A percentile compares a stretch with the other conserved stretches of the same genome.
phyloP scores from a whole-genome alignment of 306 rosid genomes.

The Quercus ilex region DNA sequence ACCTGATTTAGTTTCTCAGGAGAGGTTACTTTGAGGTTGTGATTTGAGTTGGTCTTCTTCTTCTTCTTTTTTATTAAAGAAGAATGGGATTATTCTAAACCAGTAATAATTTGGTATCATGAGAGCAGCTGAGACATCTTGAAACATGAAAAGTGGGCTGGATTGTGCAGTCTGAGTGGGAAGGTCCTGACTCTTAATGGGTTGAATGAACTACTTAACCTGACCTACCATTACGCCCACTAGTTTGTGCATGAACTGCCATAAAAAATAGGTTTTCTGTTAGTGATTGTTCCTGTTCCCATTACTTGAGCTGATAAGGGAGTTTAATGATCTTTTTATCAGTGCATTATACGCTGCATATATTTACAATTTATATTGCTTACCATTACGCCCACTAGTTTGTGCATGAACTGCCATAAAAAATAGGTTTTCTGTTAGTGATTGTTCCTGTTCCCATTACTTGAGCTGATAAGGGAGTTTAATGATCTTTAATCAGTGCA shows the following conservation, averaged over 20 bases:
- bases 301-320: not conserved
- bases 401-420: not conserved
- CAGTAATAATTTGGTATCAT: not conserved
- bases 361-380: not conserved
- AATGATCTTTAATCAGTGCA: not conserved
- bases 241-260: not conserved
- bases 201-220: not conserved
- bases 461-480: not conserved
- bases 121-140: not conserved
- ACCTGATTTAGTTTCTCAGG: not conserved
- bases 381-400: not conserved
- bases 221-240: not conserved
- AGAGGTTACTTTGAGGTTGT: not conserved
- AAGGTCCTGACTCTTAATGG: not conserved
- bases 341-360: not conserved
- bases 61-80: not conserved
- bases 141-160: not conserved
- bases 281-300: not conserved
- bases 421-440: not conserved
- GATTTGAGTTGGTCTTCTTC: not conserved
- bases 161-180: not conserved
- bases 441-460: not conserved
- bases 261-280: not conserved
- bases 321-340: not conserved
- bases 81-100: not conserved